phyloP scores from a whole-genome alignment of 1,139 yeast species.

The Saccharomyces uvarum region DNA sequence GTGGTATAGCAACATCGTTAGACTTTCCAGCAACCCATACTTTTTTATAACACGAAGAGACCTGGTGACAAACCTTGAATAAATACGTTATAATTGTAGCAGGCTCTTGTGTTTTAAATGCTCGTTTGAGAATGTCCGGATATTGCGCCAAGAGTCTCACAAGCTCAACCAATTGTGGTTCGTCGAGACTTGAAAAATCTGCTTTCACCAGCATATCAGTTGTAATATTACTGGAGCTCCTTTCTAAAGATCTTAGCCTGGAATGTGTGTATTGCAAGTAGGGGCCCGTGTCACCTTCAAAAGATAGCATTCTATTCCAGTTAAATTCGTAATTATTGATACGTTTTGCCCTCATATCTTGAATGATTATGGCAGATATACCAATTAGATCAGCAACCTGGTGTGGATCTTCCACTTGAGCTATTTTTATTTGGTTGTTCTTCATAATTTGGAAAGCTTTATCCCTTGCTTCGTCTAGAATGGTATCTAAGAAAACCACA shows the following conservation, averaged over 20 bases:
- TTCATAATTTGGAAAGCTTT: constrained; percentile 97
- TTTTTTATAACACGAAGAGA: constrained; percentile 91
- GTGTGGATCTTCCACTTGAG: constrained; percentile 91
- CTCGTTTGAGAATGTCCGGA: constrained; percentile 83
- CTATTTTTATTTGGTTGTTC: constrained; percentile 81
- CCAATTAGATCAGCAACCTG: constrained; percentile 93
- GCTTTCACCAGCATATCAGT: constrained; percentile 44
- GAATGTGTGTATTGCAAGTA: constrained; percentile 98
- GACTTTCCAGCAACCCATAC: constrained; percentile 98
- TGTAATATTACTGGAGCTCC: constrained; percentile 55
- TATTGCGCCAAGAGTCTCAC: constrained; percentile 81
- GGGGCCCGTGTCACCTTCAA: constrained; percentile 99
- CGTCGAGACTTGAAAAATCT: constrained; percentile 62
- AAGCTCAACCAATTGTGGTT: constrained; percentile 65
- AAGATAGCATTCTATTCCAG: constrained; percentile 97
- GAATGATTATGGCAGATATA: constrained; percentile 96
- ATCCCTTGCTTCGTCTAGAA: constrained; percentile 87
- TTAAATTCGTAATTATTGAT: constrained; percentile 91
- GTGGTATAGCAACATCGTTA: constrained; percentile 76
- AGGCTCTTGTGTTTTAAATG: constrained; percentile 82
- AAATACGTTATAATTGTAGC: constrained; percentile 92
- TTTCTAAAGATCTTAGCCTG: constrained; percentile 87
- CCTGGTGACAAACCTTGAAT: constrained; percentile 86
- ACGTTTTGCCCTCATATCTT: constrained; percentile 97
- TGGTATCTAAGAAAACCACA: constrained; percentile 91